phyloP scores from a whole-genome alignment of 164 flowering plant genomes.

The Chimonanthus salicifolius region DNA sequence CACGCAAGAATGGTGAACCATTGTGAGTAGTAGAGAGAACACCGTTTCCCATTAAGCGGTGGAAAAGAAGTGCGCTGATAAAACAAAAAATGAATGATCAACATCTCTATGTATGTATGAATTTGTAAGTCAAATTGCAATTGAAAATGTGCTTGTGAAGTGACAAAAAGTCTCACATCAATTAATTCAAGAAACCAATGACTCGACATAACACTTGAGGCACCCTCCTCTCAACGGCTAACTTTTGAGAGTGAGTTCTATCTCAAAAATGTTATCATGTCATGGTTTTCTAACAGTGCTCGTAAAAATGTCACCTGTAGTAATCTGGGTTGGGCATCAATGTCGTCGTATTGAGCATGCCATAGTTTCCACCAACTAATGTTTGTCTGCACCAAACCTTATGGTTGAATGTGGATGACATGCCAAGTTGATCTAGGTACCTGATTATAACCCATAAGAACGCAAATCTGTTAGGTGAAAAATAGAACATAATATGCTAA shows the following conservation, averaged over 20 bases:
- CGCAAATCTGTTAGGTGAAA: background rate
- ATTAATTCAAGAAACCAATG: no score
- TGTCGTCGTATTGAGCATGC: constrained; percentile 52
- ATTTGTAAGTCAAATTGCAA: background rate
- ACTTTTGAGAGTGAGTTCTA: no score
- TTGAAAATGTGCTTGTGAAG: background rate
- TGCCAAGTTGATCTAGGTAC: constrained; percentile 77
- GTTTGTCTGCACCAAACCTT: constrained; percentile 69
- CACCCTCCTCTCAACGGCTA: no score
- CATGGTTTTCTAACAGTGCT: background rate
- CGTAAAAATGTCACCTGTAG: constrained; percentile 37
- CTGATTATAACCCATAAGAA: constrained; percentile 18
- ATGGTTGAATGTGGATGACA: constrained; percentile 45
- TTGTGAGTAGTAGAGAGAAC: constrained; percentile 33
- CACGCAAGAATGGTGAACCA: constrained; percentile 40
- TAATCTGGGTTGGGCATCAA: constrained; percentile 71
- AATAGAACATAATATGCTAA: background rate
- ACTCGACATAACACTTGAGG: no score
- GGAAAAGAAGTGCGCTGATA: constrained; percentile 72
- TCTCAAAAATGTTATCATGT: no score
- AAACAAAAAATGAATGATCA: background rate
- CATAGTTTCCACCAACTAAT: constrained; percentile 74
- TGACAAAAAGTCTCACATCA: no score
- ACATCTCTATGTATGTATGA: background rate
- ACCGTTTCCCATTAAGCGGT: constrained; percentile 59